Percentiles rank a stretch among this genome's conserved stretches.
Evolutionary conservation across 108 stramenopile species (phyloP).

Genomic region (Skeletonema costatum): DNA sequence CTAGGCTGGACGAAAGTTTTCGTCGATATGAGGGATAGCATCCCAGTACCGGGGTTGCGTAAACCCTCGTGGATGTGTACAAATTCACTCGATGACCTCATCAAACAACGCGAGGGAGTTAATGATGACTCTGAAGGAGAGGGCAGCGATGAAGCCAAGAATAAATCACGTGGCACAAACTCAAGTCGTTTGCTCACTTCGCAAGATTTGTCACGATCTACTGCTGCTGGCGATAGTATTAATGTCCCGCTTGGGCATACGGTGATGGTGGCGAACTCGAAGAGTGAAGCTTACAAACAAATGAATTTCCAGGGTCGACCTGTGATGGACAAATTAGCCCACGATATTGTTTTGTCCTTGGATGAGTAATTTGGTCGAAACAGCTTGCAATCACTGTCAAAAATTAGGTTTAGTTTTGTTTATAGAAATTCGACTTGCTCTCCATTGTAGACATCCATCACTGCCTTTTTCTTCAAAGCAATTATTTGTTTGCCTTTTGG

Average conservation of each 20-base stretch:
- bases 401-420: too few species aligned
- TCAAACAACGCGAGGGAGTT: constrained; percentile 9
- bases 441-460: background rate
- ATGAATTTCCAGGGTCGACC: constrained; percentile 79
- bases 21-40: constrained; percentile 72
- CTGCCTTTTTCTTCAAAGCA: constrained; percentile 5
- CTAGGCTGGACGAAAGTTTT: constrained; percentile 91
- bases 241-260: constrained; percentile 78
- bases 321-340: constrained; percentile 76
- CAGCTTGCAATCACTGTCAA: too few species aligned
- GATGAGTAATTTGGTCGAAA: too few species aligned
- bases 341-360: constrained; percentile 49
- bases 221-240: constrained; percentile 52
- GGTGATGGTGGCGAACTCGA: constrained; percentile 85
- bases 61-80: constrained; percentile 40
- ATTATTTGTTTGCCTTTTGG: constrained; percentile 5
- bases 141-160: background rate
- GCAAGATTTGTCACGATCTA: constrained; percentile 55
- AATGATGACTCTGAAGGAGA: constrained; percentile 5
- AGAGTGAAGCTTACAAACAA: constrained; percentile 56
- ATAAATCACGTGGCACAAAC: background rate
- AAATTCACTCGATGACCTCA: constrained; percentile 35
- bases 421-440: background rate
- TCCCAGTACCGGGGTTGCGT: constrained; percentile 55
- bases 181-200: constrained; percentile 24